Evolutionary conservation across 202 grass and related monocot species (phyloP), one percentile per base, ranked within the genome.

Genomic region (Thinopyrum obtusiflorum): DNA sequence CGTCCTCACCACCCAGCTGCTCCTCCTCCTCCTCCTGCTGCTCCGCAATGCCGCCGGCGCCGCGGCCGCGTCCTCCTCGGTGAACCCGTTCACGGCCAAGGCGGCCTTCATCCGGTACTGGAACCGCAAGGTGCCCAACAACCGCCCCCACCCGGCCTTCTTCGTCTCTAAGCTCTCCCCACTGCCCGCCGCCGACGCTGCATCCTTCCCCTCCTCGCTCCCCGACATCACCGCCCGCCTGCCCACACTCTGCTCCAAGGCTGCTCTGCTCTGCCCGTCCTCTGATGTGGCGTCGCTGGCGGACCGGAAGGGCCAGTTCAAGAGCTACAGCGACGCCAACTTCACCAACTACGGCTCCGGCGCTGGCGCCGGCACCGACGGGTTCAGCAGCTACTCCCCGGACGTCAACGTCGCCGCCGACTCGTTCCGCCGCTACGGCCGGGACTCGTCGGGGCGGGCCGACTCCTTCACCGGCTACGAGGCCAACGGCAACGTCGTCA

Each of bases 101-200:
- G 97, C 93, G 37, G 97, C 97, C 39, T 89, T 95, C 79, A 94
- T 98, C 80, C 89, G 97, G 3, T 98, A 98, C 92, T 98, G 97
- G 97, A 96, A 94, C 91, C 91, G 97, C 47, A 89, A 88, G 76
- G 88, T 98, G 23, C 92, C 97, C 88, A 98, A 92, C 88, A 94
- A 91, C 88, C 88, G 85, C 14, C 90, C 93, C 6, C 97, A 96
- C 82, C 97, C 97, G 7, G 84, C 82, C 55, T 98, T 98, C 89
- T 85, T 96, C 87, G 74, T 98, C 68, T 71, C 90, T 80, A 92
- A 89, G 83, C 93, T 98, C 77, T 98, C 95, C 64, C 95, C 95
- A 6, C 91, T 96, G 55, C 82, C 88, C 14, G 90, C 89, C 70
- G 85, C 86, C 6, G 92, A 86, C 37, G 62, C 95, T 17, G 86